A percentile compares a stretch with the other conserved stretches of the same genome.
These are phyloP conservation scores for Caloboletus firmus DNA, from an alignment of 1,284 basidiomycete species.

Conservation along the genomic window DNA sequence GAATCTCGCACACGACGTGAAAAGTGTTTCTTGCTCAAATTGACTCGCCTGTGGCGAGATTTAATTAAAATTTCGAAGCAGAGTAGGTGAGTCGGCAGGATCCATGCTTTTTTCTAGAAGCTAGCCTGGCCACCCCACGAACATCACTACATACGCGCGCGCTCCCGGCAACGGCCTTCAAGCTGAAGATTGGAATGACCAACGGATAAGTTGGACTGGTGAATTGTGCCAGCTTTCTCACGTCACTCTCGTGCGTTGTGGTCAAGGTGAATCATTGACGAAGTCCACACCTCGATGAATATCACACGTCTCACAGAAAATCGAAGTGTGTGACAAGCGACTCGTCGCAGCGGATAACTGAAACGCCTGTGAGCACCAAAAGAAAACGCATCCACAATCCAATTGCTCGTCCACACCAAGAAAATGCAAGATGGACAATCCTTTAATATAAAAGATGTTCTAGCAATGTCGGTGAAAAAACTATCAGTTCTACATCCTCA, in stretches of 20 bases:
- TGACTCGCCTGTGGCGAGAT: too few relatives aligned
- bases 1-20: too few relatives aligned
- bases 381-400: not conserved
- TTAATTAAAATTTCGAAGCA: too few relatives aligned
- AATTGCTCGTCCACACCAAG: constrained; percentile 5
- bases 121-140: too few relatives aligned
- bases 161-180: not conserved
- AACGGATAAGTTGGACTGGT: not conserved
- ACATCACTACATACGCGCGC: too few relatives aligned
- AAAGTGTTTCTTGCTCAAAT: too few relatives aligned
- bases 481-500: not conserved
- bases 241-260: not conserved
- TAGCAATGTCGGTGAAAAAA: not conserved
- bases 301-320: not conserved
- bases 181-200: not conserved
- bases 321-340: not conserved
- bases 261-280: not conserved
- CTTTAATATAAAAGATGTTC: constrained; percentile 11
- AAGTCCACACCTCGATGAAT: not conserved
- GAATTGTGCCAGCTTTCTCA: not conserved
- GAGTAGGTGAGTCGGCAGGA: too few relatives aligned
- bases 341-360: not conserved
- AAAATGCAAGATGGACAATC: not conserved
- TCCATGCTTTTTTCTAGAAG: too few relatives aligned
- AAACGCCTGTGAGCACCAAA: not conserved